A percentile compares a stretch with the other conserved stretches of the same genome.
These are phyloP conservation scores for Neoboletus subvelutipes DNA, from an alignment of 768 basidiomycete genomes.

Conservation along the genomic window DNA sequence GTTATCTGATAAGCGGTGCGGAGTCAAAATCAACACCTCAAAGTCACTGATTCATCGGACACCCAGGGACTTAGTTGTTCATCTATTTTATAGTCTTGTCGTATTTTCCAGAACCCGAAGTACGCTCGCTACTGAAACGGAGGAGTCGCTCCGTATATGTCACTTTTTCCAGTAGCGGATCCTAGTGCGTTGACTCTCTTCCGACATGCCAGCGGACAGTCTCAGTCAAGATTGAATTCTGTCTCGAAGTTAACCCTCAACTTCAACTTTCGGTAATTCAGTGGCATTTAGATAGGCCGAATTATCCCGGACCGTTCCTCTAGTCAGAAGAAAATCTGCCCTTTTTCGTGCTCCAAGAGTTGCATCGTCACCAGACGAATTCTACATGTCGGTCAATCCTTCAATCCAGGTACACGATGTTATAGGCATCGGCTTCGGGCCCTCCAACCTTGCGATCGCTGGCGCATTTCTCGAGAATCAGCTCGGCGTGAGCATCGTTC, in stretches of 20 bases:
- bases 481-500: constrained; percentile 9
- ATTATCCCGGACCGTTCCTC: not conserved
- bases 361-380: not conserved
- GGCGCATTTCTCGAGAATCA: constrained; percentile 46
- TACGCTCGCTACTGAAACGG: not conserved
- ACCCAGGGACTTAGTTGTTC: not conserved
- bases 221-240: not conserved
- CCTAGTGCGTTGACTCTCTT: not conserved
- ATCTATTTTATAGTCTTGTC: not conserved
- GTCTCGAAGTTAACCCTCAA: not conserved
- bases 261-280: not conserved
- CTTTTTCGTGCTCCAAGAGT: not conserved
- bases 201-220: not conserved
- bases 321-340: not conserved
- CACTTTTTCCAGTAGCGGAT: not conserved
- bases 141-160: not conserved
- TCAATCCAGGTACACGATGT: constrained; percentile 37
- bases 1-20: constrained; percentile 11
- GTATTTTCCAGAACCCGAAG: not conserved
- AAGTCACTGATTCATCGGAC: not conserved
- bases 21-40: not conserved
- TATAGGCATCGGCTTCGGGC: constrained; percentile 53
- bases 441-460: constrained; percentile 52
- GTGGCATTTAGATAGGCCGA: not conserved
- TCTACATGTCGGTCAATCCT: constrained; percentile 5